These are phyloP conservation scores for Xylariaceae sp. DNA, from an alignment of 2,329 filamentous ascomycete species.

Conservation along the genomic window DNA sequence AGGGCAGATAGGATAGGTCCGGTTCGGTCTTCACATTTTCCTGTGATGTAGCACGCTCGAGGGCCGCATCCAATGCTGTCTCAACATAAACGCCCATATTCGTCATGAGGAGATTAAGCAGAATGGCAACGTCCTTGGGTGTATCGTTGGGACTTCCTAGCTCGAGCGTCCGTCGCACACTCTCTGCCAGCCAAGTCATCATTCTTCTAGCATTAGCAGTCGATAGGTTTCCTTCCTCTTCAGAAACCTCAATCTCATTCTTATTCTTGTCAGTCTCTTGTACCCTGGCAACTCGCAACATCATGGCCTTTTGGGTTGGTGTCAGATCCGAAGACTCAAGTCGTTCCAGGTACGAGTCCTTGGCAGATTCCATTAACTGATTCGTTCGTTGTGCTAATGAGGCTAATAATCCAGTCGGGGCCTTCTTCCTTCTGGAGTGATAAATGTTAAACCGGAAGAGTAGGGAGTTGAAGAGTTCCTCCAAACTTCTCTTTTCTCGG, in stretches of 20 bases:
- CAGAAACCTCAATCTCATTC: conserved; percentile 83
- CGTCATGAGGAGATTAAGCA: conserved; percentile 76
- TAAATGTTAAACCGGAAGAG: conserved; percentile 97
- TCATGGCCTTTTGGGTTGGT: conserved; percentile 80
- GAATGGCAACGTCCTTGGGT: conserved; percentile 83
- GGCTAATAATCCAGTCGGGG: conserved; percentile 85
- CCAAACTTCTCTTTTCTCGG: conserved; percentile 62
- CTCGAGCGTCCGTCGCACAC: conserved; percentile 84
- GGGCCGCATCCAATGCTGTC: conserved; percentile 62
- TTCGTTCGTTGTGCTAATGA: conserved; percentile 85
- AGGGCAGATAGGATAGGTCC: conserved; percentile 76
- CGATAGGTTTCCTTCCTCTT: conserved; percentile 80
- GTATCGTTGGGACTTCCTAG: conserved; percentile 84
- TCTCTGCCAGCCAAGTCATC: conserved; percentile 95
- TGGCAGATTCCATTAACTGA: conserved; percentile 79
- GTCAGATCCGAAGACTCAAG: conserved; percentile 86
- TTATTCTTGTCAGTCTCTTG: conserved; percentile 70
- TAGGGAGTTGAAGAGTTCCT: conserved; percentile 82
- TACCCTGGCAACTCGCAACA: conserved; percentile 82
- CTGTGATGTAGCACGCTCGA: conserved; percentile 68
- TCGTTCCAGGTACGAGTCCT: conserved; percentile 84
- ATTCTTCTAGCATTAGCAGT: conserved; percentile 91
- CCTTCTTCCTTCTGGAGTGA: conserved; percentile 81
- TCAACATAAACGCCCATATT: conserved; percentile 80
- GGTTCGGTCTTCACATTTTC: conserved; percentile 80